A percentile compares a stretch with the other conserved stretches of the same genome.
These are phyloP conservation scores for Phylloporus rhodoxanthus DNA, from an alignment of 768 basidiomycete genomes.

Conservation along the genomic window DNA sequence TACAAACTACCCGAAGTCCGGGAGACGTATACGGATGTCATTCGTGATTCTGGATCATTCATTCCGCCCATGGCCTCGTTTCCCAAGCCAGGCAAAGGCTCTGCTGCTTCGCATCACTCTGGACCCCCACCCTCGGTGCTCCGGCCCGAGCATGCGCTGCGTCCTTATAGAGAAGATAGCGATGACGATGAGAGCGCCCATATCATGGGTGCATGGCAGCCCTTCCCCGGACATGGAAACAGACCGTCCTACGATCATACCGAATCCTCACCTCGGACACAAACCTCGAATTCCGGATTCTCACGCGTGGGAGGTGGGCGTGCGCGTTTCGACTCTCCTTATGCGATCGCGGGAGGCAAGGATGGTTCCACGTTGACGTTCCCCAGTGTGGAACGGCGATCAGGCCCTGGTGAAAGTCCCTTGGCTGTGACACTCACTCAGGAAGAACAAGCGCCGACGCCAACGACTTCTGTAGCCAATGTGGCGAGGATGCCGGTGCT, in stretches of 20 bases:
- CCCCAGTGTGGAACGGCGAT: conserved; percentile 52
- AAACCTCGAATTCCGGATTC: conserved; percentile 56
- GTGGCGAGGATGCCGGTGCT: conserved; percentile 39
- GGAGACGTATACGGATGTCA: conserved; percentile 21
- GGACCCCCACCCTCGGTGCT: conserved; percentile 63
- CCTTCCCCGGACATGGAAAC: conserved; percentile 45
- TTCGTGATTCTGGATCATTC: conserved; percentile 45
- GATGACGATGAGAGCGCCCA: conserved; percentile 68
- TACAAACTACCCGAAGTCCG: conserved; percentile 23
- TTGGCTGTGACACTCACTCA: conserved; percentile 20
- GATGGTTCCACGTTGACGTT: conserved; percentile 58
- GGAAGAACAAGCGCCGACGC: conserved; percentile 43
- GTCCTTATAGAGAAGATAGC: conserved; percentile 71
- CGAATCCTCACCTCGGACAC: conserved; percentile 26
- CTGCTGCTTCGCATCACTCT: conserved; percentile 37
- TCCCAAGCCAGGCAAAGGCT: conserved; percentile 23
- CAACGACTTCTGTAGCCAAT: conserved; percentile 45
- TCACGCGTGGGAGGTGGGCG: conserved; percentile 82
- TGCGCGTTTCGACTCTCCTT: conserved; percentile 81
- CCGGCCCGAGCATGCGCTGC: conserved; percentile 71
- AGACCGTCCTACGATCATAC: conserved; percentile 21
- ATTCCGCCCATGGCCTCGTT: conserved; percentile 37
- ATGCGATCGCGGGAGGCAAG: conserved; percentile 54
- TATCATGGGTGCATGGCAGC: conserved; percentile 95
- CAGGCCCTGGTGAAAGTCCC: conserved; percentile 20